Conservation (phyloP, 148 eudicot species). For the Vaccinium myrtillus region DNA sequence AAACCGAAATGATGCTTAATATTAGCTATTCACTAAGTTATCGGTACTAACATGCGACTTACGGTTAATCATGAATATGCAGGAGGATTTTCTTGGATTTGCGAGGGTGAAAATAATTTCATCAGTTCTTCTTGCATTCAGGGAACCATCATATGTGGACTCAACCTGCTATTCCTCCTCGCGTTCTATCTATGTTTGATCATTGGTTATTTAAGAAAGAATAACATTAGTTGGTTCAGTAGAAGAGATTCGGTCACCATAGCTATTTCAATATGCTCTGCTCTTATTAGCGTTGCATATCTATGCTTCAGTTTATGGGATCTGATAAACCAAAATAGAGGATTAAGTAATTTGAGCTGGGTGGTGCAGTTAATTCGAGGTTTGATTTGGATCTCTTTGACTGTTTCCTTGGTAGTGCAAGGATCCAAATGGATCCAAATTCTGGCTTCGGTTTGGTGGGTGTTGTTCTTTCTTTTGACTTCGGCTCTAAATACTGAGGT, state of each 20-base stretch:
- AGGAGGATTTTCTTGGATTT: slow-evolving; percentile 26
- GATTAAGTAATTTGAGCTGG: too few relatives aligned
- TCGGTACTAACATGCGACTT: background rate
- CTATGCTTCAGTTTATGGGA: too few relatives aligned
- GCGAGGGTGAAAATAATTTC: slow-evolving; percentile 32
- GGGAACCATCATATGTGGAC: slow-evolving; percentile 27
- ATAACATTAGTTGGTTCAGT: background rate
- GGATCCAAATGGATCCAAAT: background rate
- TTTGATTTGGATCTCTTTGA: too few relatives aligned
- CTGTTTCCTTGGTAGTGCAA: too few relatives aligned
- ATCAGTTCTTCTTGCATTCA: slow-evolving; percentile 28
- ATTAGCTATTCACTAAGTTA: too few relatives aligned
- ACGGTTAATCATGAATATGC: slow-evolving; percentile 10
- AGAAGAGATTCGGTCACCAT: slow-evolving; percentile 24
- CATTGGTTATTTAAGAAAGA: slow-evolving; percentile 14
- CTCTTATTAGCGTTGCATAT: too few relatives aligned
- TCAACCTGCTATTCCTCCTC: slow-evolving; percentile 33
- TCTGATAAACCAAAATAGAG: too few relatives aligned
- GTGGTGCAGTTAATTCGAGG: too few relatives aligned
- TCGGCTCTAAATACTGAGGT: slow-evolving; percentile 34
- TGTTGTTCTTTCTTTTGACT: slow-evolving; percentile 36
- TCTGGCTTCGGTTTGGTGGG: slow-evolving; percentile 48
- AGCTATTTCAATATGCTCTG: background rate
- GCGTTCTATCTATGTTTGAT: slow-evolving; percentile 29
- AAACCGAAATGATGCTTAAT: too few relatives aligned